Conservation (phyloP, 768 basidiomycete species). For the Xerocomellus dryophilus region DNA sequence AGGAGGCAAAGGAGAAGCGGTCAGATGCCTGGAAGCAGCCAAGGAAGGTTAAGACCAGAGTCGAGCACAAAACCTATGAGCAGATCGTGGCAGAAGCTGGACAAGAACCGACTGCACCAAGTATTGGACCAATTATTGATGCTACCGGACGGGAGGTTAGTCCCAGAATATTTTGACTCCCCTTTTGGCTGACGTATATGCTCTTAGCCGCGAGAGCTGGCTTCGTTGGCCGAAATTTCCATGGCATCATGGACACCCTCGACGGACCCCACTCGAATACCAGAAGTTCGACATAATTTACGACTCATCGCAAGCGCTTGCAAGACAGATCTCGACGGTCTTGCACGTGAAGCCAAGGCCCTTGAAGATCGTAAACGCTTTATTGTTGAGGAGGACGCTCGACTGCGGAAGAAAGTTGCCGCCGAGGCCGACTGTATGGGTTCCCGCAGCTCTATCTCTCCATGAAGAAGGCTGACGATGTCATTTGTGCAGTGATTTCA, state of each 20-base stretch:
- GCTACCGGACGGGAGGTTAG: slow-evolving; percentile 88
- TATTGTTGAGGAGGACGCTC: slow-evolving; percentile 64
- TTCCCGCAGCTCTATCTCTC: not conserved
- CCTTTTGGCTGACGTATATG: slow-evolving; percentile 6
- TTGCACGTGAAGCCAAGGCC: slow-evolving; percentile 85
- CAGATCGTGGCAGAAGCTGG: slow-evolving; percentile 89
- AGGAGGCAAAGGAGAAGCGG: slow-evolving; percentile 57
- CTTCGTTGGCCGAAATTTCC: slow-evolving; percentile 77
- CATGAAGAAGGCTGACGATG: slow-evolving; percentile 4
- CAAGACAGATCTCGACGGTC: slow-evolving; percentile 79
- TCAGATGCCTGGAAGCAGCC: slow-evolving; percentile 84
- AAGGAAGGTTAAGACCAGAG: slow-evolving; percentile 78
- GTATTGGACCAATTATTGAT: slow-evolving; percentile 88
- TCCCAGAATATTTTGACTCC: slow-evolving; percentile 11
- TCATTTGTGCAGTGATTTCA: slow-evolving; percentile 56
- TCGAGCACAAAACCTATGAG: slow-evolving; percentile 97
- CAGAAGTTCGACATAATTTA: slow-evolving; percentile 96
- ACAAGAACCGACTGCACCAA: slow-evolving; percentile 47
- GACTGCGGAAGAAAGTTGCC: slow-evolving; percentile 64
- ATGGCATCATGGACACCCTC: slow-evolving; percentile 82
- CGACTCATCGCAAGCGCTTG: slow-evolving; percentile 81
- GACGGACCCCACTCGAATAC: slow-evolving; percentile 82
- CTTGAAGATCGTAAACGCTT: slow-evolving; percentile 78
- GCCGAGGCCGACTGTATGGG: slow-evolving; percentile 75
- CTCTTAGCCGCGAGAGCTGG: slow-evolving; percentile 76